Evolutionary conservation across 2,329 filamentous ascomycete genomes (phyloP), one percentile per base, ranked within the genome.

Genomic region (Acephala macrosclerotiorum): DNA sequence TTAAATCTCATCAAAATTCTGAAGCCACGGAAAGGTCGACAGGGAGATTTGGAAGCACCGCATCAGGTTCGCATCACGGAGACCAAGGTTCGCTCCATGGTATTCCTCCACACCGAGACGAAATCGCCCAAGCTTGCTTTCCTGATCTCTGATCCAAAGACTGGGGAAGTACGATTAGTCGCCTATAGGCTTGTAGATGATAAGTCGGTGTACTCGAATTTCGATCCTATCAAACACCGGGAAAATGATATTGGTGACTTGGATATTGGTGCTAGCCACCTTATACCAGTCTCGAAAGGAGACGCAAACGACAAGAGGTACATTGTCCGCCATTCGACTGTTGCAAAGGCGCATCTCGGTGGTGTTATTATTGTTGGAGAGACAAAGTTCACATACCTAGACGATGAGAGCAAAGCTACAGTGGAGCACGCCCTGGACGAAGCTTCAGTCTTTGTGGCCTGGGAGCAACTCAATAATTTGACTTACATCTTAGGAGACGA

Each of bases 401-500:
- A 97, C 73, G 92, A 93, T 66, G 84, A 91, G 38, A 92, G 84
- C 22, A 89, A 90, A 68, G 85, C 88, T 38, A 85, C 84, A 14
- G 85, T 93, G 14, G 87, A 89, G 20, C 84, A 89, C 9, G 80
- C 84, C 0, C 79, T 97, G 2, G 83, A 87, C 0, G 89, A 95
- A 64, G 87, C 94, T 0, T 93, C 91, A 2, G 90, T 97, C 40
- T 98, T 96, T 72, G 91, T 96, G n/a, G 89, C 93, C 1, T 99
- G 95, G 94, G 91, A 92, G 68, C 88, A 90, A 73, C 89, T 96
- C 60, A 92, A 98, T 73, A 87, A 89, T 26, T 89, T 91, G 45
- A 86, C 91, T 73, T 98, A 94, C 80, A 83, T 97, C n/a, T 80
- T 99, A 2, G 94, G 91, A 1, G 96, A 99, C 76, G 94, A 97